These are phyloP conservation scores for Amanita thiersii DNA, from an alignment of 768 basidiomycete species.

Conservation along the genomic window DNA sequence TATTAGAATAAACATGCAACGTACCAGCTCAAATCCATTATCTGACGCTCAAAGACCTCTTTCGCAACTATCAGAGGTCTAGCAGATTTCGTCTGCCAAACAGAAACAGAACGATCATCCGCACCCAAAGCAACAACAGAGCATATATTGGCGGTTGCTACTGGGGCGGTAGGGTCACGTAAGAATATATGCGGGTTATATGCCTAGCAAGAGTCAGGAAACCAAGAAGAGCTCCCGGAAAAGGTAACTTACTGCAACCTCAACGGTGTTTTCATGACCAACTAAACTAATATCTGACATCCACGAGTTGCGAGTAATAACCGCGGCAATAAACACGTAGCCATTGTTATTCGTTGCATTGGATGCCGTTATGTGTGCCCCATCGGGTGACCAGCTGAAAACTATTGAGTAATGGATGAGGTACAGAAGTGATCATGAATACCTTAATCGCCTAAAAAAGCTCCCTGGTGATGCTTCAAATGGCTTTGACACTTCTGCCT, in stretches of 20 bases:
- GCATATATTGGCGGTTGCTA: constrained; percentile 78
- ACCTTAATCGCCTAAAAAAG: constrained; percentile 90
- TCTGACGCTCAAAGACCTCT: constrained; percentile 90
- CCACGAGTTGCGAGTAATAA: constrained; percentile 87
- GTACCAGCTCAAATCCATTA: constrained; percentile 94
- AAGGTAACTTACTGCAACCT: constrained; percentile 69
- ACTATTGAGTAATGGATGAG: constrained; percentile 6
- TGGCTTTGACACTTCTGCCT: constrained; percentile 80
- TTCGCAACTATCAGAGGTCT: constrained; percentile 88
- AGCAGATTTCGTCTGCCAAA: constrained; percentile 93
- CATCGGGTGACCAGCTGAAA: constrained; percentile 94
- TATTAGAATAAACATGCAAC: constrained; percentile 17
- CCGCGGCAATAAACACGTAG: constrained; percentile 95
- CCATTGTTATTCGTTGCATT: constrained; percentile 96
- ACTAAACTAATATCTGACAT: constrained; percentile 89
- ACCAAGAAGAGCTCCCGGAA: background rate
- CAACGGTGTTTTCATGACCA: constrained; percentile 94
- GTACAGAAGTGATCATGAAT: background rate
- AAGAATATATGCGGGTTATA: constrained; percentile 96
- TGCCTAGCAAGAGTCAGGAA: constrained; percentile 32
- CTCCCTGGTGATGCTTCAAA: constrained; percentile 92
- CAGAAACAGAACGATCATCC: constrained; percentile 87
- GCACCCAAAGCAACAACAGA: constrained; percentile 92
- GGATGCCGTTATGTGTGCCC: constrained; percentile 95
- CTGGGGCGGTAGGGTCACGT: constrained; percentile 56